Base-by-base conservation (phyloP, 2,329 filamentous ascomycete species). In the Penicillium sp. region DNA sequence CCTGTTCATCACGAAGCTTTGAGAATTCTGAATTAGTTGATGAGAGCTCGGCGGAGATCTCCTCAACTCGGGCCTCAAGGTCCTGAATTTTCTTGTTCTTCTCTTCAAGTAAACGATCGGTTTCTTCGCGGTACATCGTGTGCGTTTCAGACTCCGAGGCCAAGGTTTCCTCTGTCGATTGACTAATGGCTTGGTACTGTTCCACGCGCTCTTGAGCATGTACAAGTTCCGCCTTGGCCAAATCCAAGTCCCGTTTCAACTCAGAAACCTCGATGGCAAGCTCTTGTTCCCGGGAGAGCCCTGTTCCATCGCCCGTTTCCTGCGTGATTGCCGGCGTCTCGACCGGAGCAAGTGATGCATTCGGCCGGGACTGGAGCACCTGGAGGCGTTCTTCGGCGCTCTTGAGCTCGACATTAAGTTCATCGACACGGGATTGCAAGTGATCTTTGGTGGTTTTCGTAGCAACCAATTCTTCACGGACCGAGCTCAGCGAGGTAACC, bases 371-470 rank as follows among this genome's bases (percentile, higher is more conserved):
- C 49, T 92, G 86, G 38, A 95, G 71, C 18, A 88, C 77, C 50
- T 85, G 81, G 4, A 85, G 75, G 34, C 88, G 84, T 63, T 96
- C 92, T 61, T 96, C 88, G 0, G 89, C 87, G 55, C 84, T 88
- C 51, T 84, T 84, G 16, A 96, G 72, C 59, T 96, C 87, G 39
- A 93, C 84, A 16, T 82, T 84, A 37, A 98, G 69, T 66, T 96
- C 90, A 49, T 94, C 85, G 2, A 95, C 86, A 40, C 89, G 79
- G 22, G 82, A 78, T 61, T 96, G 89, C 2, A 98, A 73, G 60
- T 95, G 85, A 60, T 96, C 90, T 32, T 84, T 80, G 31, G 80
- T 85, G 1, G 90, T 95, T 71, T 94, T 95, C 15, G 82, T 79
- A 16, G 82, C 81, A 30, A 92, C 79, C 35, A 94, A 76, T 52